Base-by-base conservation (phyloP, 305 asterid species). In the Fraxinus albicans region DNA sequence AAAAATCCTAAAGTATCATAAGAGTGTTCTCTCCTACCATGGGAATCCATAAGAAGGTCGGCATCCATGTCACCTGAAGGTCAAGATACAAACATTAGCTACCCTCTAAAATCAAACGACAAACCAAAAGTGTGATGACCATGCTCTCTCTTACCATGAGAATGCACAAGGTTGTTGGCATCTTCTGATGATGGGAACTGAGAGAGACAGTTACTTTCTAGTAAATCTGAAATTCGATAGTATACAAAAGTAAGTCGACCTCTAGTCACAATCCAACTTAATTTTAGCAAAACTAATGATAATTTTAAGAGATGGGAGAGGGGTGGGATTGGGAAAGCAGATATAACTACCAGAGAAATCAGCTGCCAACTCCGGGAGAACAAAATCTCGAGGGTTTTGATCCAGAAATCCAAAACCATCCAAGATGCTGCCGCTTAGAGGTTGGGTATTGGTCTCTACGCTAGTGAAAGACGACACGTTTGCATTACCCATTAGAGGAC, bases 381-480 rank as follows among this genome's bases (percentile, higher is more conserved):
- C 81, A 76, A 89, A 90, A 81, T 78, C 86, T 67, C 80, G 95
- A 79, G 91, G 89, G 19, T 88, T 87, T 67, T 92, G 97, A 33
- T 90, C 89, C 83, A 91, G 85, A 84, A 84, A 92, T 21, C 92
- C 96, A 58, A 91, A 94, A n/a, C 89, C 93, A 79, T 93, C 97
- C 90, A 91, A 82, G 72, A 91, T 81, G 42, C 92, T 47, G 84
- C 82, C 96, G 35, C 89, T 90, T 53, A 92, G 80, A 87, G 92
- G 93, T 77, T 90, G 95, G 12, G 93, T 89, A 73, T 87, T 92
- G 81, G 97, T 90, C 85, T 90, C 94, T 33, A 88, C 96, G 80
- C 95, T 88, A 82, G 97, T 89, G 87, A 89, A 90, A 81, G 98
- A 92, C 6, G 96, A 84, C 27, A 91, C 91, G 81, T 97, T 86